Base-by-base conservation (phyloP, 2,329 filamentous ascomycete species). In the Sphaceloma murrayae region DNA sequence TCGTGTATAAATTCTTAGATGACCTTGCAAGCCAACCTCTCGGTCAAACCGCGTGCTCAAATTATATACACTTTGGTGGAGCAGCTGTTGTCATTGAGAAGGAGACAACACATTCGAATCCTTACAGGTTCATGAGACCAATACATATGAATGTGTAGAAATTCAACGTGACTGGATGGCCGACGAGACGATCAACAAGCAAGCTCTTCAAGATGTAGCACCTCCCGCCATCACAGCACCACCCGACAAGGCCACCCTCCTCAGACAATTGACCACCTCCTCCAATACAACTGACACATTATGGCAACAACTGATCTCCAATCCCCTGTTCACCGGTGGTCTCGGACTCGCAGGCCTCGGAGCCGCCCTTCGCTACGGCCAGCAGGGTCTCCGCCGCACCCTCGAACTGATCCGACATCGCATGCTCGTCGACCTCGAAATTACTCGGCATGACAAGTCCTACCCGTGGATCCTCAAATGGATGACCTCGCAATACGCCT, bases 381-480 rank as follows among this genome's bases (percentile, higher is more conserved):
- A 91, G 51, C 82, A 82, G 58, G 85, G 84, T 24, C 62, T 83
- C 48, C 75, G 88, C 48, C 71, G 78, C 55, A 78, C 78, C 45
- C 79, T 81, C n/a, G 74, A 75, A 32, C 72, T 93, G 46, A 67
- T 94, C 47, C 83, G 85, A 39, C 80, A 82, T 43, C 85, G 89
- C 38, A 78, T 98, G 66, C 78, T 98, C 21, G 85, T 96, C 55
- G 87, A 95, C 56, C 79, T 98, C 56, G 91, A 98, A 64, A 94
- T 98, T 63, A 89, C 85, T 62, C 84, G 86, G 59, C 85, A 89
- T 56, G 91, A 98, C 65, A 79, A 86, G 33, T 88, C 89, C 1
- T 98, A 96, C 61, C 80, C 80, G 30, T 96, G 88, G 89, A 78
- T 98, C 31, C 73, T 98, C 7, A 81, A 88, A 52, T 98, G 91